phyloP scores from a whole-genome alignment of 768 basidiomycete genomes.

The Suillus plorans region DNA sequence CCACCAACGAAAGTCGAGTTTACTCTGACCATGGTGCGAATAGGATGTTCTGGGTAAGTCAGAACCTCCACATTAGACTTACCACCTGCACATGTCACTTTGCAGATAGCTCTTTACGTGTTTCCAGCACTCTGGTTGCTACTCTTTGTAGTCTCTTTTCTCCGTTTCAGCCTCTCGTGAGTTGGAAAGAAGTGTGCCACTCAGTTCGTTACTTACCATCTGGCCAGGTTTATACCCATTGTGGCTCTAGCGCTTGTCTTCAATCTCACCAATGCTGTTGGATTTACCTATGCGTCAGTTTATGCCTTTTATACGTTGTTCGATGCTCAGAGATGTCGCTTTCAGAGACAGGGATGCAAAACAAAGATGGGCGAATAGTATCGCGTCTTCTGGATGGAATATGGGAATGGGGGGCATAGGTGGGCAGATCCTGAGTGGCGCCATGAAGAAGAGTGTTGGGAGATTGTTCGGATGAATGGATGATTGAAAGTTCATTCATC shows the following conservation, averaged over 20 bases:
- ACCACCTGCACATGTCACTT: constrained; percentile 7
- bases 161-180: constrained; percentile 87
- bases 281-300: constrained; percentile 91
- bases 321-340: constrained; percentile 12
- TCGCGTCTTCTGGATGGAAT: constrained; percentile 69
- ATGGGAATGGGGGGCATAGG: constrained; percentile 80
- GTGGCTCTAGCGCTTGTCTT: constrained; percentile 93
- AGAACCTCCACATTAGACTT: constrained; percentile 15
- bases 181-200: constrained; percentile 29
- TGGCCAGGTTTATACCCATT: constrained; percentile 85
- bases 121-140: constrained; percentile 89
- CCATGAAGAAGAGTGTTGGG: constrained; percentile 80
- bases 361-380: constrained; percentile 80
- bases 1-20: constrained; percentile 9
- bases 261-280: constrained; percentile 93
- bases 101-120: constrained; percentile 80
- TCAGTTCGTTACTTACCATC: constrained; percentile 12
- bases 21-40: constrained; percentile 10
- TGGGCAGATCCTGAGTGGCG: constrained; percentile 78
- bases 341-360: constrained; percentile 89
- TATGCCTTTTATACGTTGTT: constrained; percentile 6
- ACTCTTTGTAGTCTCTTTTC: constrained; percentile 82
- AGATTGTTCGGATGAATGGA: constrained; percentile 59
- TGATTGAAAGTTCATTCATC: not conserved
- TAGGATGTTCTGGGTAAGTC: constrained; percentile 91